A percentile compares a stretch with the other conserved stretches of the same genome.
Conservation (phyloP, 805 yeast genomes). For the Starmerella apis region DNA sequence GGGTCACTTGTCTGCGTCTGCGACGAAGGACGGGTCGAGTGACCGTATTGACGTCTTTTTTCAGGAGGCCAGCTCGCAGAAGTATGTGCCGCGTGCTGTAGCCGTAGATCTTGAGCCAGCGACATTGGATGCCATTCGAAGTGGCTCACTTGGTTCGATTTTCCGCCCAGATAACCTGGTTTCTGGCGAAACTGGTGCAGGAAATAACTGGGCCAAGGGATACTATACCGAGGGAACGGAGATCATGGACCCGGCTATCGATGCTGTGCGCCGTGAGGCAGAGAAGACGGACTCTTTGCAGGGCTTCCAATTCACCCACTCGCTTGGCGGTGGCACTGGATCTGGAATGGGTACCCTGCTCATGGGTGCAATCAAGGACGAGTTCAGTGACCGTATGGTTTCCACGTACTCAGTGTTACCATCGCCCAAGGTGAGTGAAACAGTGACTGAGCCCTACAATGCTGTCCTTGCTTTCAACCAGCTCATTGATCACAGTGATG, state of each 20-base stretch:
- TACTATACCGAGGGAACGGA: constrained; percentile 97
- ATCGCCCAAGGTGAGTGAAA: constrained; percentile 82
- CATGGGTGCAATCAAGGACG: constrained; percentile 79
- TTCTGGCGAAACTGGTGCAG: constrained; percentile 87
- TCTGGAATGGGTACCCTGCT: constrained; percentile 92
- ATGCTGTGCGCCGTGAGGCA: constrained; percentile 86
- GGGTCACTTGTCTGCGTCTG: constrained; percentile 26
- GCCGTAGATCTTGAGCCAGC: constrained; percentile 93
- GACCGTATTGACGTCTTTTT: constrained; percentile 70
- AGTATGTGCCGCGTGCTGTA: constrained; percentile 90
- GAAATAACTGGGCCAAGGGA: constrained; percentile 96
- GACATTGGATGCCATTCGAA: constrained; percentile 74
- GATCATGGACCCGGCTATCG: constrained; percentile 82
- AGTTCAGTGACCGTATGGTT: constrained; percentile 93
- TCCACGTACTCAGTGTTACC: constrained; percentile 95
- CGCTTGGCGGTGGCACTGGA: constrained; percentile 91
- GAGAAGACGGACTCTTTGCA: constrained; percentile 89
- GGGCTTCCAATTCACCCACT: constrained; percentile 86
- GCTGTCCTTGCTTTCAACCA: constrained; percentile 89
- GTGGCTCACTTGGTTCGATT: constrained; percentile 66
- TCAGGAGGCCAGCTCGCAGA: constrained; percentile 66
- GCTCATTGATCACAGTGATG: constrained; percentile 82
- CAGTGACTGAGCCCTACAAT: constrained; percentile 91
- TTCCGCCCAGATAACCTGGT: constrained; percentile 90
- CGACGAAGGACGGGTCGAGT: constrained; percentile 26